phyloP scores from a whole-genome alignment of 2,329 filamentous ascomycete species.

The Nannizziopsis barbatae region DNA sequence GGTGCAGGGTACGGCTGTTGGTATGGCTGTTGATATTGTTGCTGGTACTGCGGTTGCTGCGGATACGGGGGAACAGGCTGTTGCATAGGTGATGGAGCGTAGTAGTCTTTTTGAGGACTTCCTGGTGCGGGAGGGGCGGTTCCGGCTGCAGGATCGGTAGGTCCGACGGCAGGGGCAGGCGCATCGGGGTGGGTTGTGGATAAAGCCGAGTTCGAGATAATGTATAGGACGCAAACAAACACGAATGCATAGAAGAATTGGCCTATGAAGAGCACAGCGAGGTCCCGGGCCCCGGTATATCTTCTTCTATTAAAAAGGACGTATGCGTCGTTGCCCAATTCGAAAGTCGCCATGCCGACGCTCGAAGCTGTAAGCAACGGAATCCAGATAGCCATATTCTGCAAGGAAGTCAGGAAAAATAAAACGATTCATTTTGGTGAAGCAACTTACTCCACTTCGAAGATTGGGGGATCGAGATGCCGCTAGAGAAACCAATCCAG shows the following conservation, averaged over 20 bases:
- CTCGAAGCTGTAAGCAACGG: neutral
- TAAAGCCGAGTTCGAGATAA: constrained; percentile 2
- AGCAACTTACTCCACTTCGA: constrained; percentile 2
- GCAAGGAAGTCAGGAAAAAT: neutral
- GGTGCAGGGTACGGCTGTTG: neutral
- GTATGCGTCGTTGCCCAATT: neutral
- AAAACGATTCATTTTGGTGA: neutral
- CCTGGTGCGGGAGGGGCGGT: neutral
- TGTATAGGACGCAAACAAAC: constrained; percentile 3
- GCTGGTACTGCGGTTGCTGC: constrained; percentile 2
- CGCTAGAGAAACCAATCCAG: neutral
- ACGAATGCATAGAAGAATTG: neutral
- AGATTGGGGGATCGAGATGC: neutral
- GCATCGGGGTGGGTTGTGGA: neutral
- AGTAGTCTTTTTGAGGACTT: constrained; percentile 3
- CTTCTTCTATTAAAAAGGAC: neutral
- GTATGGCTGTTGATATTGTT: neutral
- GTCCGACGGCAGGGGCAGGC: neutral
- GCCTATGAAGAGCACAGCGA: neutral
- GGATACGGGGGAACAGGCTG: neutral
- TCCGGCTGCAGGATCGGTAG: neutral
- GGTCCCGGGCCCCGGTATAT: neutral
- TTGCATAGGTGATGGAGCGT: neutral
- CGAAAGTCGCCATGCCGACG: neutral
- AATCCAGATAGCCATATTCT: constrained; percentile 4